phyloP scores from a whole-genome alignment of 495 filamentous ascomycete genomes.

The Aspergillus steynii region DNA sequence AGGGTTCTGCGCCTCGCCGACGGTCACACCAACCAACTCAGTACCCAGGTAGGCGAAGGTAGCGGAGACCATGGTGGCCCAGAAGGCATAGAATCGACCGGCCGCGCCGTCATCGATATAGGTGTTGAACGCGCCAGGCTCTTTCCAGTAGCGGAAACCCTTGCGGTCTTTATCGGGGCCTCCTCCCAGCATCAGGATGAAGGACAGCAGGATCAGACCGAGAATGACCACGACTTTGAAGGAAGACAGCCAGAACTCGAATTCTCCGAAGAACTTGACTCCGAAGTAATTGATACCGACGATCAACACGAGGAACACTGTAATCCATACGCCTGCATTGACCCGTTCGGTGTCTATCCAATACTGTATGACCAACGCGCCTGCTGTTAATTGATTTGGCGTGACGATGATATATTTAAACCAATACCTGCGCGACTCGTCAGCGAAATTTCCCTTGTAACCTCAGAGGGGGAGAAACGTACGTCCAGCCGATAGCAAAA shows the following conservation, averaged over 20 bases:
- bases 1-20: constrained; percentile 74
- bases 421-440: constrained; percentile 45
- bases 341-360: constrained; percentile 55
- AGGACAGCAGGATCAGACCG: constrained; percentile 64
- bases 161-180: constrained; percentile 68
- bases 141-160: constrained; percentile 78
- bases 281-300: constrained; percentile 57
- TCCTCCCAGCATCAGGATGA: constrained; percentile 72
- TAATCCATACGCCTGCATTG: constrained; percentile 55
- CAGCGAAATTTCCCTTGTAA: constrained; percentile 2
- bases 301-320: constrained; percentile 54
- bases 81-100: constrained; percentile 71
- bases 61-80: constrained; percentile 74
- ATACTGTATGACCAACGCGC: constrained; percentile 72
- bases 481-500: constrained; percentile 67
- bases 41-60: constrained; percentile 85
- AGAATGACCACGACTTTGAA: constrained; percentile 75
- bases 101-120: constrained; percentile 41
- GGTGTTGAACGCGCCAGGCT: constrained; percentile 61
- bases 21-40: constrained; percentile 74
- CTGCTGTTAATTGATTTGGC: constrained; percentile 80
- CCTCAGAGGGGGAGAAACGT: constrained; percentile 10
- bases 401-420: constrained; percentile 72
- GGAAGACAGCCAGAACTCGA: constrained; percentile 78
- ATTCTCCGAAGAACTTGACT: constrained; percentile 73